Percentiles rank a stretch among this genome's conserved stretches.
Evolutionary conservation across 805 yeast genomes (phyloP).

Genomic region (Zygoascus biomembranicola): DNA sequence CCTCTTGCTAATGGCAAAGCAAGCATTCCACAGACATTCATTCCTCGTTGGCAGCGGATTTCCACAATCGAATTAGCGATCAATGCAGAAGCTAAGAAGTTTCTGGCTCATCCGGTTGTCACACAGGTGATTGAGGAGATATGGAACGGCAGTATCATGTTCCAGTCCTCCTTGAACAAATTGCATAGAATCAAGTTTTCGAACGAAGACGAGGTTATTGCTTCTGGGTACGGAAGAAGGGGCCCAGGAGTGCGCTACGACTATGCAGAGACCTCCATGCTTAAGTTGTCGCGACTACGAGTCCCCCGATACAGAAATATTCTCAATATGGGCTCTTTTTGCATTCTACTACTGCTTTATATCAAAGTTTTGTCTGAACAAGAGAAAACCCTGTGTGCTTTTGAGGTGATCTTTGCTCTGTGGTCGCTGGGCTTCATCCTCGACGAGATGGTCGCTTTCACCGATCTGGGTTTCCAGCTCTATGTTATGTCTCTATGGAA

Average conservation of each 20-base stretch:
- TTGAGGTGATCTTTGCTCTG: constrained; percentile 36
- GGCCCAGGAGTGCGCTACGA: constrained; percentile 30
- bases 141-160: constrained; percentile 44
- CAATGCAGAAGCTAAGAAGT: constrained; percentile 43
- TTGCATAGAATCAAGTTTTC: constrained; percentile 25
- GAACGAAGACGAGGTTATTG: constrained; percentile 22
- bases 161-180: constrained; percentile 31
- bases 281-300: constrained; percentile 32
- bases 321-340: constrained; percentile 25
- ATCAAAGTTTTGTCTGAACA: constrained; percentile 20
- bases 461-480: constrained; percentile 38
- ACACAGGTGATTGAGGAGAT: constrained; percentile 39
- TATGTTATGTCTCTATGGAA: constrained; percentile 48
- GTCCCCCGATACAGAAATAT: constrained; percentile 32
- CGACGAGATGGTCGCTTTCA: constrained; percentile 38
- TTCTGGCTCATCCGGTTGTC: constrained; percentile 45
- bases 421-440: constrained; percentile 40
- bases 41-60: constrained; percentile 34
- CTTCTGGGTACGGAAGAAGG: constrained; percentile 21
- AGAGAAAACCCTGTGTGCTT: constrained; percentile 8
- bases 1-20: constrained; percentile 36
- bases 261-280: constrained; percentile 27
- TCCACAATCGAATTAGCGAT: constrained; percentile 44
- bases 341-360: constrained; percentile 26
- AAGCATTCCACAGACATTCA: constrained; percentile 13